Evolutionary conservation across 768 basidiomycete genomes (phyloP), one percentile per base, ranked within the genome.

Genomic region (Mycena vulgaris): DNA sequence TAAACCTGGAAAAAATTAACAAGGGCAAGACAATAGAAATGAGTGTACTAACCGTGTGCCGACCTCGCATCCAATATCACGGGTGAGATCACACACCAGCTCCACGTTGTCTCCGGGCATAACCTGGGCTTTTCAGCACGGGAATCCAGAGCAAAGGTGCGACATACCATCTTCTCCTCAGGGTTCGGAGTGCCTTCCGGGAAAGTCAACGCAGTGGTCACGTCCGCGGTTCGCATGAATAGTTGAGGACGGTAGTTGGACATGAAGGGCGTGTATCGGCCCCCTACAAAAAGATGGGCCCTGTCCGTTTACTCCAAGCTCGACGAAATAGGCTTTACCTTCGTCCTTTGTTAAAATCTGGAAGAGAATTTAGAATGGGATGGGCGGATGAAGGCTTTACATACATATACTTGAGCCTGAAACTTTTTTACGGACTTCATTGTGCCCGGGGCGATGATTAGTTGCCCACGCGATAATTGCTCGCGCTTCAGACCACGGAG

Each of bases 101-200:
- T 98, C 96, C 62, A 99, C 92, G 76, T 97, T 97, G 84, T 99
- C 97, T 70, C 97, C 97, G 56, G 97, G 97, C 95, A 98, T 97
- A 74, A 98, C 91, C 91, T 94, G 75, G 51, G 37, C 31, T 28
- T 53, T 62, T 61, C 53, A 70, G 31, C 33, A 53, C 35, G 23
- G 17, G 19, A 2, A 60, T 63, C 13, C 48, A 0, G 21, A 47
- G 6, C 23, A 27, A 68, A 13, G 31, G 30, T 11, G 19, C 5
- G 30, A 76, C 83, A 28, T 55, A 92, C 95, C 93, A 97, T 96
- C 82, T 95, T 97, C 76, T 96, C 94, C 62, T 89, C 88, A 21
- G 94, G 89, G 74, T 93, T 92, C 25, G 89, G 82, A 2, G 94
- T 96, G 48, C 89, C 96, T 40, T 92, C 90, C 14, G 97, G 96